A percentile compares a stretch with the other conserved stretches of the same genome.
Conservation (phyloP, 2,329 filamentous ascomycete genomes). For the Tympanopsis confertula region DNA sequence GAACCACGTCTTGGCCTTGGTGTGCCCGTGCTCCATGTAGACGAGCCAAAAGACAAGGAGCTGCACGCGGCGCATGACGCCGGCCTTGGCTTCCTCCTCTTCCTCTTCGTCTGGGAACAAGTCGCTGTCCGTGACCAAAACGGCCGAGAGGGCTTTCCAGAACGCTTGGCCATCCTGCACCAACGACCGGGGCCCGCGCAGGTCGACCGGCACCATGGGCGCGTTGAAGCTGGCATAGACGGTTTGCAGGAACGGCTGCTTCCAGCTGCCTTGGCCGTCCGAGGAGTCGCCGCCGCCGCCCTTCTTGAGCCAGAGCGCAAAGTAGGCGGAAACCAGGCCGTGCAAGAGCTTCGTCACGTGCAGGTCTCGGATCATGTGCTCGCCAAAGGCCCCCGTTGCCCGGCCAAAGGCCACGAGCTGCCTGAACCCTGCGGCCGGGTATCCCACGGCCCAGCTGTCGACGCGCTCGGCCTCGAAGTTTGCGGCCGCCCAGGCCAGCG, state of each 20-base stretch:
- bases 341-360: neutral
- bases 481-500: constrained; percentile 12
- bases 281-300: neutral
- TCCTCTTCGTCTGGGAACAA: neutral
- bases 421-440: constrained; percentile 14
- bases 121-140: neutral
- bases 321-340: neutral
- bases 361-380: constrained; percentile 2
- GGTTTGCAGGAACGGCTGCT: neutral
- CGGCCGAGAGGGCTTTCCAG: neutral
- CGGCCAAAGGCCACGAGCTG: constrained; percentile 11
- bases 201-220: neutral
- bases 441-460: constrained; percentile 16
- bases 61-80: constrained; percentile 13
- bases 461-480: constrained; percentile 14
- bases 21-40: constrained; percentile 13
- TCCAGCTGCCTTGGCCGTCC: too few relatives aligned
- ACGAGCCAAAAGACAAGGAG: constrained; percentile 18
- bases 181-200: neutral
- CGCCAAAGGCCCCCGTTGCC: constrained; percentile 8
- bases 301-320: neutral
- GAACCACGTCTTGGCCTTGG: constrained; percentile 17
- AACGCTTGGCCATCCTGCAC: neutral
- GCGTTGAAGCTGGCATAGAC: neutral
- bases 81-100: constrained; percentile 6